phyloP scores from a whole-genome alignment of 192 early-diverging fungal species.

The Umbelopsis sp. region DNA sequence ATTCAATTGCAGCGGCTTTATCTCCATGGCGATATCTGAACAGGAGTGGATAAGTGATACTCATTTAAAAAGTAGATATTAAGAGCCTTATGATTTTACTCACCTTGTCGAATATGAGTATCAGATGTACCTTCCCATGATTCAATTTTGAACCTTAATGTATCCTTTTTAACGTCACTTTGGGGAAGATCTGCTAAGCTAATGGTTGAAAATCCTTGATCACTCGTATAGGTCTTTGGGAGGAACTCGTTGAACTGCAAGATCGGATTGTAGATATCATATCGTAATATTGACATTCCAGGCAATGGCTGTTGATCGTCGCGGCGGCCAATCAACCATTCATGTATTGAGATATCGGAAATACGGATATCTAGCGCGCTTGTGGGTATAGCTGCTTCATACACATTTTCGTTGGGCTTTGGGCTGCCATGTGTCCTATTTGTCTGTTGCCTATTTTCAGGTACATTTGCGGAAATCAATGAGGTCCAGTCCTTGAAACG shows the following conservation, averaged over 20 bases:
- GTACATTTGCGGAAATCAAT: neutral
- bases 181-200: neutral
- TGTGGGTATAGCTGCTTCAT: neutral
- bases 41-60: neutral
- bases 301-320: neutral
- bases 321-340: neutral
- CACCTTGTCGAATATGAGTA: neutral
- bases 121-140: neutral
- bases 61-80: neutral
- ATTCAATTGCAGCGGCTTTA: constrained; percentile 49
- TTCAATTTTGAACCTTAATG: constrained; percentile 27
- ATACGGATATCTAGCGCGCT: constrained; percentile 1
- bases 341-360: neutral
- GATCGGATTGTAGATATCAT: constrained; percentile 14
- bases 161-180: neutral
- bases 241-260: constrained; percentile 14
- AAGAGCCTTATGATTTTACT: no score
- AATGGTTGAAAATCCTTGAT: constrained; percentile 11
- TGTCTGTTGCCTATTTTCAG: neutral
- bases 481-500: constrained; percentile 35
- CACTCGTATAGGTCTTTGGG: neutral
- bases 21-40: constrained; percentile 42
- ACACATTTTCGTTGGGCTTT: neutral
- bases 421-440: neutral
- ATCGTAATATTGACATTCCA: neutral